phyloP scores from a whole-genome alignment of 108 stramenopile genomes.

The Fragilariopsis cylindrus region DNA sequence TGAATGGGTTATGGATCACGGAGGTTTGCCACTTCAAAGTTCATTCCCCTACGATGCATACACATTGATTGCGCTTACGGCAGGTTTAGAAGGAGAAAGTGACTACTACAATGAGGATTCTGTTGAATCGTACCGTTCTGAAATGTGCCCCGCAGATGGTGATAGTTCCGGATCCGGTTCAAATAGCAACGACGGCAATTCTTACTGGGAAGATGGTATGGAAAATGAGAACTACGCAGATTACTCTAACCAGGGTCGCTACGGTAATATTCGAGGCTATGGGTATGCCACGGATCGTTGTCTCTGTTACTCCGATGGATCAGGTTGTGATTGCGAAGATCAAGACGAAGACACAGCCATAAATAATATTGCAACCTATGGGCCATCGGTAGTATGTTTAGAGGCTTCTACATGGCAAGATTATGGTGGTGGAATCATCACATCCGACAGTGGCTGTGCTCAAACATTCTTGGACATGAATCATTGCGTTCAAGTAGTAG shows the following conservation, averaged over 20 bases:
- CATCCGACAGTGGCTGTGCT: conserved; percentile 69
- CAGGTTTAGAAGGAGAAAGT: conserved; percentile 55
- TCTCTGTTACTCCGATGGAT: conserved; percentile 83
- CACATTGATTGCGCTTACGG: conserved; percentile 60
- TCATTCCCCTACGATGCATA: conserved; percentile 64
- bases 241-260: conserved; percentile 43
- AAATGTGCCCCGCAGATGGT: conserved; percentile 61
- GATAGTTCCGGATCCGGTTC: conserved; percentile 30
- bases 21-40: conserved; percentile 62
- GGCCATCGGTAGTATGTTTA: conserved; percentile 84
- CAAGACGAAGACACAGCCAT: conserved; percentile 83
- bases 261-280: conserved; percentile 81
- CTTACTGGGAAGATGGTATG: conserved; percentile 21
- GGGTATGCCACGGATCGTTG: conserved; percentile 88
- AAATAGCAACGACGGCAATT: conserved; percentile 26
- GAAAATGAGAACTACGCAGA: conserved; percentile 36
- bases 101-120: conserved; percentile 44
- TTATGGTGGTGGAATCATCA: conserved; percentile 85
- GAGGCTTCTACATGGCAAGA: conserved; percentile 84
- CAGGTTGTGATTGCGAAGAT: conserved; percentile 80
- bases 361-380: conserved; percentile 79
- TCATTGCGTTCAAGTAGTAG: conserved; percentile 86
- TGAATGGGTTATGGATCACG: conserved; percentile 80
- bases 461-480: conserved; percentile 80
- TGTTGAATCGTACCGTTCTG: conserved; percentile 42